Base-by-base conservation (phyloP, 2,329 filamentous ascomycete species). In the Claviceps paspali region DNA sequence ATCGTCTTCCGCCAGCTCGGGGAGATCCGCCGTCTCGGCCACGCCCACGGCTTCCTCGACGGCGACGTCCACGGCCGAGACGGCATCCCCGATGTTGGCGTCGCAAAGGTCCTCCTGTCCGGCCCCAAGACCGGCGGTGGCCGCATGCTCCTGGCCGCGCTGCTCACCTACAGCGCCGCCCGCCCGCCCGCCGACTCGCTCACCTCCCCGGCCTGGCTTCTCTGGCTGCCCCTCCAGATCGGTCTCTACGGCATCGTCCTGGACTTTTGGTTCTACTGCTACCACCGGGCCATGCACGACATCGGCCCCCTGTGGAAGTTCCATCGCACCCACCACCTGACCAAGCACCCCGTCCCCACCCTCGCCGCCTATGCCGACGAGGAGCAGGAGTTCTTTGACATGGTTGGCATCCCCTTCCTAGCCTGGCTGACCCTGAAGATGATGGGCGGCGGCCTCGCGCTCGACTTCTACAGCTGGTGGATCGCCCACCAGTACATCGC, bases 381-480 rank as follows among this genome's bases (percentile, higher is more conserved):
- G 9, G 60, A 60, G 40, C 61, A 64, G 40, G 60, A 63, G 33
- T 46, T 63, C 10, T 54, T 61, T 37, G 60, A 64, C 33, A 60
- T 63, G 28, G 54, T 52, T 7, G 56, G 53, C 14, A 53, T 64
- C 8, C 61, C 61, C 0, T 43, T 62, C 6, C 45, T 62, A 30
- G 55, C 60, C 2, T 63, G 54, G n/a, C n/a, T n/a, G n/a, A n/a
- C n/a, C n/a, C n/a, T n/a, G n/a, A n/a, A n/a, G n/a, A n/a, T n/a
- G n/a, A n/a, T n/a, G n/a, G n/a, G n/a, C n/a, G 40, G 47, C 48
- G 23, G 54, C 46, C 4, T 41, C 62, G 17, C 53, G 50, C 29
- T 64, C 54, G 60, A 57, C 7, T 65, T 65, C 43, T 63, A 64
- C 36, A 60, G 63, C 32, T 64, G 59, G 55, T 64, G 61, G 60